A percentile compares a stretch with the other conserved stretches of the same genome.
Evolutionary conservation across 73 alveolate species (phyloP).

Genomic region (Paraurostyla sp.): DNA sequence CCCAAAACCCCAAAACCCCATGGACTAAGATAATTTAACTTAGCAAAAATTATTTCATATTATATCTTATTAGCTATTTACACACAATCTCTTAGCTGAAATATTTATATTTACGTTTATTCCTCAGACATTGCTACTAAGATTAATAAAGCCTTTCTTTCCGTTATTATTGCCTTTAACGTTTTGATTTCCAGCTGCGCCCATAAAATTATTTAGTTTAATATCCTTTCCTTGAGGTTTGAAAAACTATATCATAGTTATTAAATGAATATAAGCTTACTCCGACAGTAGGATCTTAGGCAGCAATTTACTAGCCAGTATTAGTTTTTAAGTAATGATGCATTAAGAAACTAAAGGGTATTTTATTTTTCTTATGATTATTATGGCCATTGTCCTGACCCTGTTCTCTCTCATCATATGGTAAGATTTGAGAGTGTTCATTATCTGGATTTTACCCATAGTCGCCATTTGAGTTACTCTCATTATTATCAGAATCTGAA

Average conservation of each 20-base stretch:
- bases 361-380: slow-evolving; percentile 2
- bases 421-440: no score
- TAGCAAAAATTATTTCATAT: no score
- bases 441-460: no score
- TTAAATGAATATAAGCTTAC: not conserved
- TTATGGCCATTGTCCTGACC: not conserved
- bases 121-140: slow-evolving; percentile 28
- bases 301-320: not conserved
- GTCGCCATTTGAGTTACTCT: not conserved
- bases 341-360: slow-evolving; percentile 56
- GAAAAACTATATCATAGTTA: not conserved
- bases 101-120: no score
- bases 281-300: not conserved
- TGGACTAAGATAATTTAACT: no score
- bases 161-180: not conserved
- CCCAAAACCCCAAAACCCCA: no score
- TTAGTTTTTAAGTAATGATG: slow-evolving; percentile 42
- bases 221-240: slow-evolving; percentile 17
- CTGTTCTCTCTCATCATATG: slow-evolving; percentile 50
- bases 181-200: not conserved
- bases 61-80: no score
- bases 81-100: no score
- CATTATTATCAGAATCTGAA: slow-evolving; percentile 37
- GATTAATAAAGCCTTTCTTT: slow-evolving; percentile 19
- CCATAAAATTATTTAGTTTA: slow-evolving; percentile 33